These are phyloP conservation scores for Cryptosporidium parvum DNA, from an alignment of 169 alveolate genomes.

Conservation along the genomic window DNA sequence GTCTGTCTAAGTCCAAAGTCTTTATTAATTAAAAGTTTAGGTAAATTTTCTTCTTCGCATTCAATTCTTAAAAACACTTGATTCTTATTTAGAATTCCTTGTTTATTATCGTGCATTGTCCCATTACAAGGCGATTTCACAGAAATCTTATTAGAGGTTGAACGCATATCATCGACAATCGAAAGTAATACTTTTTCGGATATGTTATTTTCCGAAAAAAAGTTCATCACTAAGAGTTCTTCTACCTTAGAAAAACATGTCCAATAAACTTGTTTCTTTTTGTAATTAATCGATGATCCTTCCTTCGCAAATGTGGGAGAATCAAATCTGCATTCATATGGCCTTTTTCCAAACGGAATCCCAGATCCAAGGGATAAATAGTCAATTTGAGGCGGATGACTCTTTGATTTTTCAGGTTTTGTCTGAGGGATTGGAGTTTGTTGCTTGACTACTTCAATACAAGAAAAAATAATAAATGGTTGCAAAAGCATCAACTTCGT, in stretches of 20 bases:
- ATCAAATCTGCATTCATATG: conserved; percentile 72
- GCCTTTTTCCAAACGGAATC: conserved; percentile 53
- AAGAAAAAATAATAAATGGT: conserved; percentile 24
- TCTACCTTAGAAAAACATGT: conserved; percentile 58
- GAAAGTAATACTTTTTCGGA: conserved; percentile 3
- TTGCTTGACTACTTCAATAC: conserved; percentile 21
- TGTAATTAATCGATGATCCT: conserved; percentile 30
- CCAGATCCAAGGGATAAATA: conserved; percentile 35
- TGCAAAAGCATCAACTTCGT: conserved; percentile 24
- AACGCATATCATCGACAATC: conserved; percentile 10
- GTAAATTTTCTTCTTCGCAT: conserved; percentile 51
- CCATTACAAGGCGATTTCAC: conserved; percentile 68
- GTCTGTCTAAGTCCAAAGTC: neutral
- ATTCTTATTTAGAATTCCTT: conserved; percentile 22
- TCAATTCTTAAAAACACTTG: conserved; percentile 38
- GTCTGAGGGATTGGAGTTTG: conserved; percentile 4
- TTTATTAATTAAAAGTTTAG: neutral
- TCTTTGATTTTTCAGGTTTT: neutral
- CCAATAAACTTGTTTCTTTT: conserved; percentile 43
- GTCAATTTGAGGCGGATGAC: neutral
- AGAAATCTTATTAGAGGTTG: neutral
- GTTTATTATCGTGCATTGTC: neutral
- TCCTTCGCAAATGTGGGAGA: conserved; percentile 33
- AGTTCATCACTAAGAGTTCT: conserved; percentile 23
- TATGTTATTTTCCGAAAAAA: neutral